Percentiles rank a stretch among this genome's conserved stretches.
These are phyloP conservation scores for Lyophyllum shimeji DNA, from an alignment of 768 basidiomycete species.

Conservation along the genomic window DNA sequence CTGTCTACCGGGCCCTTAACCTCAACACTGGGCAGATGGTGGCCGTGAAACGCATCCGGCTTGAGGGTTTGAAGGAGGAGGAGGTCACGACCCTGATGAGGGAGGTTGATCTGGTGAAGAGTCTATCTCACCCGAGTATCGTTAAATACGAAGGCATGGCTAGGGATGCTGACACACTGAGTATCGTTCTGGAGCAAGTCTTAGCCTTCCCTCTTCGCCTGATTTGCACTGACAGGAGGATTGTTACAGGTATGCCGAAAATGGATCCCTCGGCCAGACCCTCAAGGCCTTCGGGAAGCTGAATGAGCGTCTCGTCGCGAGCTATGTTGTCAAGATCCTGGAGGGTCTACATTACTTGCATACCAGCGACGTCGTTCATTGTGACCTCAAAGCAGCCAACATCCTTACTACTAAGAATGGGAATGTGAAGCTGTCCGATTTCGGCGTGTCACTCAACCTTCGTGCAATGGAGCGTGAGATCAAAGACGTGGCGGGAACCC, in stretches of 20 bases:
- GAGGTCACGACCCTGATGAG: constrained; percentile 91
- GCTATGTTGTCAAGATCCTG: constrained; percentile 94
- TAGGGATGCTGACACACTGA: constrained; percentile 83
- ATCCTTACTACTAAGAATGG: constrained; percentile 98
- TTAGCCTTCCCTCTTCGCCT: constrained; percentile 7
- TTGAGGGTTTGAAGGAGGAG: constrained; percentile 88
- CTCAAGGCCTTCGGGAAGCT: constrained; percentile 92
- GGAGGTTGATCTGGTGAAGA: constrained; percentile 92
- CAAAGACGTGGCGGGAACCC: constrained; percentile 89
- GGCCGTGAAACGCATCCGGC: constrained; percentile 95
- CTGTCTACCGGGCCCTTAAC: constrained; percentile 93
- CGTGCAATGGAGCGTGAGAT: constrained; percentile 80
- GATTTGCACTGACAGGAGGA: constrained; percentile 9
- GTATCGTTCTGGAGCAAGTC: constrained; percentile 91
- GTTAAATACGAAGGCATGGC: constrained; percentile 98
- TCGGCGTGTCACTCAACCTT: constrained; percentile 95
- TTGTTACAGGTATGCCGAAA: constrained; percentile 85
- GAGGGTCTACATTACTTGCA: constrained; percentile 96
- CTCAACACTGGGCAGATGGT: constrained; percentile 94
- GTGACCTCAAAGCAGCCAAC: constrained; percentile 97
- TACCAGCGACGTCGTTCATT: constrained; percentile 87
- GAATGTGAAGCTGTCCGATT: constrained; percentile 96
- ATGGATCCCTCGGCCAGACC: constrained; percentile 91
- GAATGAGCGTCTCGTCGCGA: constrained; percentile 88
- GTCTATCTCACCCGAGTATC: constrained; percentile 90